Percentiles rank a stretch among this genome's conserved stretches.
phyloP scores from a whole-genome alignment of 2,329 filamentous ascomycete species.

The Scolecobasidium constrictum region DNA sequence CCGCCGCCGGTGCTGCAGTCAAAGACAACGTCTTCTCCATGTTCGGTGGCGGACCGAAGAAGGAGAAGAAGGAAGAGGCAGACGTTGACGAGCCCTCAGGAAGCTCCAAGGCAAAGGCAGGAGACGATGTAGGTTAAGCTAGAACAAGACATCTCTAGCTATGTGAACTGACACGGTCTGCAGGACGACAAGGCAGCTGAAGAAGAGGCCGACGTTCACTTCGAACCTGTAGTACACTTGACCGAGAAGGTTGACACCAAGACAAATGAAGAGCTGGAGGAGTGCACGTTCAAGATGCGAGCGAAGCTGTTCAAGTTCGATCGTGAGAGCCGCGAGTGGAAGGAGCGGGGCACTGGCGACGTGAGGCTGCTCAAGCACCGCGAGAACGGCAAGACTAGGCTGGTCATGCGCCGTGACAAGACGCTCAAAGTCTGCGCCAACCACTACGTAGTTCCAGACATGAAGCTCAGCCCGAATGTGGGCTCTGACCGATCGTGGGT shows the following conservation, averaged over 20 bases:
- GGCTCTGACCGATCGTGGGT: slow-evolving; percentile 98
- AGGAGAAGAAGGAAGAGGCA: slow-evolving; percentile 84
- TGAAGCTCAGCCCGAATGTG: slow-evolving; percentile 97
- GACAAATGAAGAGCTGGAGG: slow-evolving; percentile 97
- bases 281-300: slow-evolving; percentile 98
- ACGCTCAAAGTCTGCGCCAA: slow-evolving; percentile 99
- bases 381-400: slow-evolving; percentile 93
- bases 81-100: slow-evolving; percentile 72
- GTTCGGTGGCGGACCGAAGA: slow-evolving; percentile 96
- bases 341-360: slow-evolving; percentile 96
- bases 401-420: slow-evolving; percentile 99
- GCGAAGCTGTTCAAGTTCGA: slow-evolving; percentile 99
- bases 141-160: too few species aligned
- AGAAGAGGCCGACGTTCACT: slow-evolving; percentile 88
- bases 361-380: slow-evolving; percentile 96
- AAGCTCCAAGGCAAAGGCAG: slow-evolving; percentile 57
- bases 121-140: slow-evolving; percentile 47
- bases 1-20: slow-evolving; percentile 23
- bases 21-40: slow-evolving; percentile 77
- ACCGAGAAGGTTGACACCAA: slow-evolving; percentile 95
- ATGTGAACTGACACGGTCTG: slow-evolving; percentile 5
- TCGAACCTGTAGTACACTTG: slow-evolving; percentile 90
- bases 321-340: slow-evolving; percentile 88
- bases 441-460: slow-evolving; percentile 98
- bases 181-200: slow-evolving; percentile 66